These are phyloP conservation scores for Hemileccinum impolitum DNA, from an alignment of 768 basidiomycete species.

Conservation along the genomic window DNA sequence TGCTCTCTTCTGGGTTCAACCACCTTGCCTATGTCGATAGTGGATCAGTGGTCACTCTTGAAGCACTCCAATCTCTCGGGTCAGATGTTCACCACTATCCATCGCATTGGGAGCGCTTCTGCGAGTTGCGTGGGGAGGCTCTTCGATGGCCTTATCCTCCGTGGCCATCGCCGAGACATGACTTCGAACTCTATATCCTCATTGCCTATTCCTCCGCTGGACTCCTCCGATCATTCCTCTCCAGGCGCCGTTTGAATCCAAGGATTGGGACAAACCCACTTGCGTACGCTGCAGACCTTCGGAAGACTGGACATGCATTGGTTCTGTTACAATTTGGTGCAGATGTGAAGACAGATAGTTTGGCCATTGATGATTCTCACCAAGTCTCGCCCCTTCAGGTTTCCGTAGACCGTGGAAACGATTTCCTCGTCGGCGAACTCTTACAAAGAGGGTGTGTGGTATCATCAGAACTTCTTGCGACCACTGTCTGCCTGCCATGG, in stretches of 20 bases:
- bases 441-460: not conserved
- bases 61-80: not conserved
- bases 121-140: not conserved
- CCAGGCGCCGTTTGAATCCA: not conserved
- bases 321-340: not conserved
- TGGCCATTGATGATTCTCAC: not conserved
- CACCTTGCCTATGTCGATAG: not conserved
- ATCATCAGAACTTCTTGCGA: not conserved
- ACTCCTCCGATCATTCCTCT: constrained; percentile 1
- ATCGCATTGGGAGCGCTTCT: not conserved
- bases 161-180: constrained; percentile 1
- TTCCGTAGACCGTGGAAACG: not conserved
- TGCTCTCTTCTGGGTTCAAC: not conserved
- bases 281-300: constrained; percentile 2
- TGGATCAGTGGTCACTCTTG: not conserved
- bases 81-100: not conserved
- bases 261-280: constrained; percentile 8
- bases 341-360: not conserved
- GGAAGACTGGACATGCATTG: constrained; percentile 2
- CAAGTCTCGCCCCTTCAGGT: not conserved
- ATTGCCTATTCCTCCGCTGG: not conserved
- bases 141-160: not conserved
- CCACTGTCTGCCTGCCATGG: constrained; percentile 3
- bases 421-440: not conserved
- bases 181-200: not conserved